Evolutionary conservation across 208 protist genomes (phyloP).

Genomic region (Trypanosoma boissoni): DNA sequence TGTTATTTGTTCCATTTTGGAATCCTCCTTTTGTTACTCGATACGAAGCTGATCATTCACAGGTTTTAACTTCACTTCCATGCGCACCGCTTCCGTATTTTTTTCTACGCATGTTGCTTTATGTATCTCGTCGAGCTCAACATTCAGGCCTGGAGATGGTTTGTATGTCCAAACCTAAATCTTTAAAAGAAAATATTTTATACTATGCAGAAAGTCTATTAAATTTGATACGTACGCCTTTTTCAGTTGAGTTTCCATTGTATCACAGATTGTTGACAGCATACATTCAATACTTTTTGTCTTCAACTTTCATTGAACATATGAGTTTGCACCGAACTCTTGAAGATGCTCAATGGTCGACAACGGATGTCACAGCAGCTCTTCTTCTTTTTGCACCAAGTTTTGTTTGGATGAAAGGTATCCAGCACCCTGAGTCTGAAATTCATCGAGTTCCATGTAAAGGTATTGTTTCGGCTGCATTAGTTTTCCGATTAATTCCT

Average conservation of each 20-base stretch:
- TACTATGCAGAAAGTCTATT: conserved; percentile 6
- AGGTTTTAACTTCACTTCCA: conserved; percentile 64
- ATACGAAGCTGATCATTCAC: conserved; percentile 45
- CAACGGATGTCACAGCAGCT: conserved; percentile 29
- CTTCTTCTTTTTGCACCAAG: conserved; percentile 40
- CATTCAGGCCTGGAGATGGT: conserved; percentile 19
- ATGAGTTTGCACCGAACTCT: conserved; percentile 21
- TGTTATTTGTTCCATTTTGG: conserved; percentile 81
- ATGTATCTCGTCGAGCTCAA: conserved; percentile 33
- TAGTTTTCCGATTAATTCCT: conserved; percentile 36
- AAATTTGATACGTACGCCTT: conserved; percentile 13
- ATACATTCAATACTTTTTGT: conserved; percentile 58
- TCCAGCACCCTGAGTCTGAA: conserved; percentile 30
- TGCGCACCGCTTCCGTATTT: conserved; percentile 79
- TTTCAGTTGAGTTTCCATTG: conserved; percentile 40
- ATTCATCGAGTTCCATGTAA: conserved; percentile 25
- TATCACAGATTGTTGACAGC: conserved; percentile 43
- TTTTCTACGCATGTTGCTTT: conserved; percentile 62
- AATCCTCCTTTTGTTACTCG: conserved; percentile 70
- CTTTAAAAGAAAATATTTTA: conserved; percentile 16
- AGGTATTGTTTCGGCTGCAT: conserved; percentile 27
- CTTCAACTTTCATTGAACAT: conserved; percentile 22
- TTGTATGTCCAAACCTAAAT: conserved; percentile 9
- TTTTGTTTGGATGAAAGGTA: conserved; percentile 26
- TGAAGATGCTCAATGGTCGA: conserved; percentile 47